Evolutionary conservation across 179 eudicot genomes (phyloP).

Genomic region (Silene coronaria): DNA sequence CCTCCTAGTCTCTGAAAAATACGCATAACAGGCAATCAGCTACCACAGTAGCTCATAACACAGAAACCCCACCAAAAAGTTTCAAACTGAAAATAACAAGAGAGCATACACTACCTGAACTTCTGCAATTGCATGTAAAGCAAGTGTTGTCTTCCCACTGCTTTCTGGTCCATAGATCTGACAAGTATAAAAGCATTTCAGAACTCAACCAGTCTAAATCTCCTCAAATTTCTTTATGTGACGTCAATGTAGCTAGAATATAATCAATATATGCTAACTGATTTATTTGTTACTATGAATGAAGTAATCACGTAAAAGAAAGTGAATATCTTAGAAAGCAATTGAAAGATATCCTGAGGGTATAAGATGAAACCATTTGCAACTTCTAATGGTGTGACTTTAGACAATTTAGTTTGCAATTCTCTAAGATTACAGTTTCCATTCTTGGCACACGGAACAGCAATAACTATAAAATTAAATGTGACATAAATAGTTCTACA

Average conservation of each 20-base stretch:
- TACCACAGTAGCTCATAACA: slow-evolving; percentile 14
- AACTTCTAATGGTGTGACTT: not conserved
- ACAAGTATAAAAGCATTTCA: slow-evolving; percentile 10
- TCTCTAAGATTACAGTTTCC: not conserved
- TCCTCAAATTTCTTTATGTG: not conserved
- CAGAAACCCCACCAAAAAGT: not conserved
- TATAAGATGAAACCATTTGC: not conserved
- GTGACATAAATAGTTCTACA: not conserved
- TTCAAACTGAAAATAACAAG: not conserved
- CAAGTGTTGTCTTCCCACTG: slow-evolving; percentile 94
- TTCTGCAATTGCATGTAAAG: slow-evolving; percentile 96
- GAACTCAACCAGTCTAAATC: not conserved
- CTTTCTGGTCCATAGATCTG: slow-evolving; percentile 97
- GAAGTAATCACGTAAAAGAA: not conserved
- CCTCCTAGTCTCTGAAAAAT: slow-evolving; percentile 68
- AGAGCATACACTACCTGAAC: slow-evolving; percentile 56
- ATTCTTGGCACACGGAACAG: not conserved
- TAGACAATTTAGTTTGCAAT: not conserved
- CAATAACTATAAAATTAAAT: not conserved
- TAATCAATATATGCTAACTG: not conserved
- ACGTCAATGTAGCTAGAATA: not conserved
- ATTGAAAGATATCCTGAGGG: not conserved
- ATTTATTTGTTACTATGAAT: not conserved
- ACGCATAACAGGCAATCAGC: slow-evolving; percentile 20
- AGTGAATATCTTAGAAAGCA: not conserved